phyloP scores from a whole-genome alignment of 129 eudicot genomes.

The Saposhnikovia divaricata region DNA sequence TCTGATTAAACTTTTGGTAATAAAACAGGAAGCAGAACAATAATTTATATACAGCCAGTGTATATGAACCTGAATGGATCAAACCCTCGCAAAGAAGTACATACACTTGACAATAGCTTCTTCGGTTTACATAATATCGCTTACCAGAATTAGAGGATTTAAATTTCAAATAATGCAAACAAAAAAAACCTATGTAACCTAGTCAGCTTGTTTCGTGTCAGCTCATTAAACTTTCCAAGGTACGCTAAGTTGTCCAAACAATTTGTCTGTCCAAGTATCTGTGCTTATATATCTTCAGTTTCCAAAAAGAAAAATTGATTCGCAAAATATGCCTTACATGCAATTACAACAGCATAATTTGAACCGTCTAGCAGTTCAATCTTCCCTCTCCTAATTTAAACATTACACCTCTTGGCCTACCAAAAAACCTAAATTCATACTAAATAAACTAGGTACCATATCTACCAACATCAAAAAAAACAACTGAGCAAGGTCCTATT shows the following conservation, averaged over 20 bases:
- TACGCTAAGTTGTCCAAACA: neutral
- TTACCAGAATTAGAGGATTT: neutral
- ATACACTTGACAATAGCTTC: neutral
- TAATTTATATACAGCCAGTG: neutral
- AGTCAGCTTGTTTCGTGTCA: neutral
- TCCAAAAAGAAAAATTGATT: too few species aligned
- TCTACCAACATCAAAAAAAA: too few species aligned
- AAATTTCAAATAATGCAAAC: neutral
- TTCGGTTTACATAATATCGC: neutral
- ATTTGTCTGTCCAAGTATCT: neutral
- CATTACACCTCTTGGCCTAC: too few species aligned
- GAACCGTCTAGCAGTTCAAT: too few species aligned
- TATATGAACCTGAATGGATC: neutral
- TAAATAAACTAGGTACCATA: too few species aligned
- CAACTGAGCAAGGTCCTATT: too few species aligned
- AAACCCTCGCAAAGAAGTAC: neutral
- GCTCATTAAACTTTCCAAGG: neutral
- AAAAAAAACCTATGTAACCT: neutral
- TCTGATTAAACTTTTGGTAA: neutral
- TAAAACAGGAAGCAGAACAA: neutral
- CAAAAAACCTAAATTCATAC: too few species aligned
- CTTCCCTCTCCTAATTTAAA: too few species aligned
- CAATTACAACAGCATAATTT: too few species aligned
- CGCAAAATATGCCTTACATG: too few species aligned
- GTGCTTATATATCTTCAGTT: constrained; percentile 26